phyloP scores from a whole-genome alignment of 2,329 filamentous ascomycete species.

The Venturia pyrina region DNA sequence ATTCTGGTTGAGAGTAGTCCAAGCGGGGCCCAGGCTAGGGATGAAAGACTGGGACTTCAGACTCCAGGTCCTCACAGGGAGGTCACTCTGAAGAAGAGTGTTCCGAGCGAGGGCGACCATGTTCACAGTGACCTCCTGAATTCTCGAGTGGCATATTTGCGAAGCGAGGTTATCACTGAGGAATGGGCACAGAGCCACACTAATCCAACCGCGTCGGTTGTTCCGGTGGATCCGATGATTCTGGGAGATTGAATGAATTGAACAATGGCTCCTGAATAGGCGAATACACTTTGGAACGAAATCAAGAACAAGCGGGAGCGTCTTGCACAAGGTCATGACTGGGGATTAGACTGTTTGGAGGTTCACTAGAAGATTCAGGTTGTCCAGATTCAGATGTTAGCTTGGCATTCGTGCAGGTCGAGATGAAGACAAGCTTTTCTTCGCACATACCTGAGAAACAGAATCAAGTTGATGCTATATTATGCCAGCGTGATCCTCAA shows the following conservation, averaged over 20 bases:
- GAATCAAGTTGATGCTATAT: neutral
- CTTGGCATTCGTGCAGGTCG: neutral
- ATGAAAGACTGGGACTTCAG: no score
- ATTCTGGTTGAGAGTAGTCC: neutral
- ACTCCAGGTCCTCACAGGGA: no score
- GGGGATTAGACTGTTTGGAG: neutral
- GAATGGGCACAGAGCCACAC: no score
- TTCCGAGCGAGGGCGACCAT: no score
- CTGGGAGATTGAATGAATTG: neutral
- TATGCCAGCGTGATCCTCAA: neutral
- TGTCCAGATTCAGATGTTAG: no score
- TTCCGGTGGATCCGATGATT: no score
- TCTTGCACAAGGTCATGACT: neutral
- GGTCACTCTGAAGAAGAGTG: no score
- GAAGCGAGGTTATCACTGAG: no score
- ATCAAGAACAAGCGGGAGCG: neutral
- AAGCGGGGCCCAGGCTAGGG: neutral
- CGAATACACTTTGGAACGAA: neutral
- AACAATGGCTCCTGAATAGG: neutral
- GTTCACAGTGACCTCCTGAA: no score
- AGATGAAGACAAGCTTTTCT: neutral
- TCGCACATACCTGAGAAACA: neutral
- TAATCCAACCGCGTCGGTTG: no score
- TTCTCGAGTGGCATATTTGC: no score
- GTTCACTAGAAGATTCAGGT: no score